These are phyloP conservation scores for Termitomyces sp. DNA, from an alignment of 768 basidiomycete genomes.

Conservation along the genomic window DNA sequence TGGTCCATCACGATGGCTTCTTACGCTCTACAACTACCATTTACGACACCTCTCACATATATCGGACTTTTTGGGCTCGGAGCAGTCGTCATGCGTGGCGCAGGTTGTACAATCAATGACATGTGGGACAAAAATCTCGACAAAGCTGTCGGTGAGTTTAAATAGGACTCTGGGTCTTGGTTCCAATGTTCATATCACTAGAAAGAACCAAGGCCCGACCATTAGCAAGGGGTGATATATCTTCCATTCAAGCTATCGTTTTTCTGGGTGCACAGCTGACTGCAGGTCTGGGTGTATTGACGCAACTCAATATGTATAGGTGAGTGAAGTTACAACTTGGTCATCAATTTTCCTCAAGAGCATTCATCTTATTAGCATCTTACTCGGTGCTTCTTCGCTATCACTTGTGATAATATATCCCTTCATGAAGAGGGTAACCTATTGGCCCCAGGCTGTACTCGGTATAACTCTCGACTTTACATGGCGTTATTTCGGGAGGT, in stretches of 20 bases:
- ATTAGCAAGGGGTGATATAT: conserved; percentile 79
- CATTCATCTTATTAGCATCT: conserved; percentile 49
- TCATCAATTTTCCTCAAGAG: not conserved
- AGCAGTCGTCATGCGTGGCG: conserved; percentile 93
- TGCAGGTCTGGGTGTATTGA: conserved; percentile 76
- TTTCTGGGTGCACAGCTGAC: conserved; percentile 84
- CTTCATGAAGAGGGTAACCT: conserved; percentile 93
- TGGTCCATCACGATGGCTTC: conserved; percentile 99
- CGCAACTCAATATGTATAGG: conserved; percentile 97
- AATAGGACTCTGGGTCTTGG: not conserved
- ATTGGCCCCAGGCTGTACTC: conserved; percentile 96
- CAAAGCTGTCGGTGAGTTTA: conserved; percentile 73
- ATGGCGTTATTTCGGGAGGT: not conserved
- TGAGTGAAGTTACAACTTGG: conserved; percentile 27
- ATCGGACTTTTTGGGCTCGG: conserved; percentile 83
- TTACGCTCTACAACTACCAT: conserved; percentile 67
- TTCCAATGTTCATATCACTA: conserved; percentile 22
- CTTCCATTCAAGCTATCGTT: conserved; percentile 62
- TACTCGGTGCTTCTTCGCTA: conserved; percentile 88
- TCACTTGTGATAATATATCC: conserved; percentile 88
- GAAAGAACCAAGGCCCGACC: conserved; percentile 87
- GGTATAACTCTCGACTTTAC: conserved; percentile 43
- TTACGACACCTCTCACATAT: conserved; percentile 67
- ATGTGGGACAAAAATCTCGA: conserved; percentile 97
- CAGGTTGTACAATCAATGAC: conserved; percentile 98